phyloP scores from a whole-genome alignment of 2,329 filamentous ascomycete genomes.

The Cladosporium sp. region DNA sequence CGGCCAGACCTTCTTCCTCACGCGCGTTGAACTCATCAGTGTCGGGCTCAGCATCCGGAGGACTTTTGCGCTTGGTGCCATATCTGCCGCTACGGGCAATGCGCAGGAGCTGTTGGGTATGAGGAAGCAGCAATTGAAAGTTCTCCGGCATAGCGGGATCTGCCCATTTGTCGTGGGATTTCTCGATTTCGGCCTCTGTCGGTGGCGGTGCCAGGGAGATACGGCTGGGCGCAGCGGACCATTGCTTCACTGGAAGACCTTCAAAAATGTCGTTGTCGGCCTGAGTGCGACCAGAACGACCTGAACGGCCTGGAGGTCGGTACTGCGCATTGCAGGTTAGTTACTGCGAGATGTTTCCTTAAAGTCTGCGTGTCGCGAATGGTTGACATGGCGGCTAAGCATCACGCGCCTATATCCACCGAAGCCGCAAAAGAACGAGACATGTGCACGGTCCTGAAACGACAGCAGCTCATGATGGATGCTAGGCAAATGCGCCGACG shows the following conservation, averaged over 20 bases:
- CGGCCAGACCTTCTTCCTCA: slow-evolving; percentile 39
- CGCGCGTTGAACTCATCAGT: slow-evolving; percentile 34
- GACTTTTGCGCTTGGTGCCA: slow-evolving; percentile 58
- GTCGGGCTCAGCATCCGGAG: slow-evolving; percentile 54
- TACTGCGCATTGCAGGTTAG: slow-evolving; percentile 40
- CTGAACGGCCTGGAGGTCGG: slow-evolving; percentile 52
- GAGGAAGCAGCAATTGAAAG: slow-evolving; percentile 67
- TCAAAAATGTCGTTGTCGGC: slow-evolving; percentile 62
- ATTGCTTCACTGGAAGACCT: slow-evolving; percentile 86
- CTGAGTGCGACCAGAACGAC: slow-evolving; percentile 53
- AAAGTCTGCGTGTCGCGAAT: too few relatives aligned
- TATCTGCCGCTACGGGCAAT: slow-evolving; percentile 67
- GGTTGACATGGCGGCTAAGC: too few relatives aligned
- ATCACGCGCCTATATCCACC: too few relatives aligned
- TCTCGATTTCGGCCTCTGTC: slow-evolving; percentile 20
- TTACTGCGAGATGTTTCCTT: background rate
- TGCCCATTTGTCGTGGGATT: slow-evolving; percentile 64
- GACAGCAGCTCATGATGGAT: too few relatives aligned
- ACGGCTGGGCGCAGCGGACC: slow-evolving; percentile 54
- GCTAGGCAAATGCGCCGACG: too few relatives aligned
- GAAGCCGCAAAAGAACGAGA: too few relatives aligned
- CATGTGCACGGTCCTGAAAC: too few relatives aligned
- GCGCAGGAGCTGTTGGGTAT: slow-evolving; percentile 77
- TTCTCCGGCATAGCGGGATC: slow-evolving; percentile 89
- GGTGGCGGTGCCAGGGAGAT: slow-evolving; percentile 29